Evolutionary conservation across 1,284 basidiomycete species (phyloP), one percentile per base, ranked within the genome.

Genomic region (Phellinidium pouzarii): DNA sequence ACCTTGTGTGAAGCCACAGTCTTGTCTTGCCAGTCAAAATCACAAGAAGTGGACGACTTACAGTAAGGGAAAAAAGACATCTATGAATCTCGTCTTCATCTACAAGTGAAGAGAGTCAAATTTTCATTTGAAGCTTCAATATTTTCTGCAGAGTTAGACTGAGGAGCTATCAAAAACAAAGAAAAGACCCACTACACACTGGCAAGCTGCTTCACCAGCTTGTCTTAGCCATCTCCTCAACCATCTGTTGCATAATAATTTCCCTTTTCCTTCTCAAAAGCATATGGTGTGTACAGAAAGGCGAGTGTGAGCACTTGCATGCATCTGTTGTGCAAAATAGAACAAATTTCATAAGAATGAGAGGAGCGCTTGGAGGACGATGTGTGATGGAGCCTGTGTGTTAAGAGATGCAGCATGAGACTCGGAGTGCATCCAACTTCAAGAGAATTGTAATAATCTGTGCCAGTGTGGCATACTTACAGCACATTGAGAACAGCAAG

Each of bases 191-290:
- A 38, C 6, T 34, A 47, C 49, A 44, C 54, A 88, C 87, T 77
- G 52, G 86, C 84, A 55, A 90, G 78, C 59, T 75, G 76, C 26
- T 69, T 64, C 0, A 79, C 73, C 17, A 89, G 60, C 89, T 87
- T 5, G 73, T 62, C 29, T 66, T 66, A 34, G 66, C 72, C 70
- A 84, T 74, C 57, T 68, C 73, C 45, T 78, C 75, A 5, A 65
- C 62, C 38, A 25, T 50, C 25, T 12, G 46, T 46, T 27, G 25
- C 42, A 3, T 59, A 4, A 56, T 41, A 27, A 59, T 40, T 8
- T 55, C 55, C 1, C 49, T 53, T 27, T 46, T 58, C 14, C 57
- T 58, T 23, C n/a, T 40, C 25, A 56, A 60, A 31, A 54, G 48
- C 45, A 49, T 58, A 42, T 50, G 46, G 66, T 17, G 94, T 67